Evolutionary conservation across 2,329 filamentous ascomycete species (phyloP), one percentile per base, ranked within the genome.

Genomic region (Diaporthe vaccinii): DNA sequence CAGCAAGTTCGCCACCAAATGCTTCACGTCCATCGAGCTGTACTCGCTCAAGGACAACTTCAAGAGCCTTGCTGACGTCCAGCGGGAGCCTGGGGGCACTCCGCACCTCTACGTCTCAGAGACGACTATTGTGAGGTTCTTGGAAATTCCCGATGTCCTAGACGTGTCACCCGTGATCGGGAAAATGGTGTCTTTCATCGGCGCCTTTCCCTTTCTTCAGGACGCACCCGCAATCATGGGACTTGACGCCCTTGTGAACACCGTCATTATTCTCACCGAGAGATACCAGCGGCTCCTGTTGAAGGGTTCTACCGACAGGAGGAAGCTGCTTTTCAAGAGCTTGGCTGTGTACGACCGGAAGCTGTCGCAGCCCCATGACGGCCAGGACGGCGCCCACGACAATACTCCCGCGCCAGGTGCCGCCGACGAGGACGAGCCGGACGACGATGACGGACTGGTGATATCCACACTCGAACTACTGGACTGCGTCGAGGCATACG

Each of bases 21-120:
- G 92, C 83, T 95, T 93, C 83, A 91, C 91, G 0, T 88, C 91
- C 1, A 87, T 95, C 74, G 93, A 95, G 83, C 85, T 94, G 41
- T 94, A 93, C 83, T 94, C 90, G 44, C 91, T 94, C 83, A 92
- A 92, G 79, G 91, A 94, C 81, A 93, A 94, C 80, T 95, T 95
- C 85, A 89, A 88, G 75, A 90, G 87, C 74, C 90, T 95, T 28
- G 92, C 93, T 77, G 93, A 95, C 79, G 84, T 88, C 22, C 88
- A 93, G 80, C 90, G 88, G 67, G 85, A 87, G 58, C 84, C 94
- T 62, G 65, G 46, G 9, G 49, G 65, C 46, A 55, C 46, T 14
- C 34, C 46, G 2, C 34, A 69, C 7, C 87, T 87, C 70, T 94
- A 94, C 81, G 89, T 94, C 77, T 93, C 91, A 80, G 92, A 93